Conservation (phyloP, 164 flowering plant genomes). For the Piper longum region DNA sequence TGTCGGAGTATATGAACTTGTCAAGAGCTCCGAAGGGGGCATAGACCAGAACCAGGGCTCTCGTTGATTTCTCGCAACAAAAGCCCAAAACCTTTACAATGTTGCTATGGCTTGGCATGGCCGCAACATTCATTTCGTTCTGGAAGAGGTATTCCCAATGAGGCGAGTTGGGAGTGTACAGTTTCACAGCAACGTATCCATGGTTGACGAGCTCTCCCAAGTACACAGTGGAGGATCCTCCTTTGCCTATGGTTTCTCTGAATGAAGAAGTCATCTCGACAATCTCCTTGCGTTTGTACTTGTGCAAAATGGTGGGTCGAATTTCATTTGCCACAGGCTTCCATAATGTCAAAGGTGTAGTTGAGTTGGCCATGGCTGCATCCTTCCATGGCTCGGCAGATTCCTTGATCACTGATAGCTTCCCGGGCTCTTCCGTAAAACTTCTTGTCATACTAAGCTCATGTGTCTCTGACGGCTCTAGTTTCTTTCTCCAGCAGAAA, state of each 20-base stretch:
- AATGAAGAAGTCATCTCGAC: conserved; percentile 4
- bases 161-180: not conserved
- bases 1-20: conserved; percentile 1
- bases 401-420: not conserved
- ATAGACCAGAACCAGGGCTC: conserved; percentile 2
- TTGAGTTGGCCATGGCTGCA: not conserved
- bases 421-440: not conserved
- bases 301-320: not conserved
- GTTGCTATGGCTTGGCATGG: conserved; percentile 3
- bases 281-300: conserved; percentile 2
- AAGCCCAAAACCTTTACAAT: conserved; percentile 6
- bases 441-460: too few species aligned
- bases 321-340: not conserved
- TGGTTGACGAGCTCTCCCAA: conserved; percentile 6
- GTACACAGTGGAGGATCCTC: conserved; percentile 6
- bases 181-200: conserved; percentile 8
- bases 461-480: too few species aligned
- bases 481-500: too few species aligned
- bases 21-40: conserved; percentile 4
- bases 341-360: not conserved
- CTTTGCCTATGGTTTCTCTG: conserved; percentile 4
- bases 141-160: not conserved
- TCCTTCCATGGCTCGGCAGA: not conserved
- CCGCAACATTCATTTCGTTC: conserved; percentile 5
- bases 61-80: conserved; percentile 1